A percentile compares a stretch with the other conserved stretches of the same genome.
These are phyloP conservation scores for Durotheca rogersii DNA, from an alignment of 495 filamentous ascomycete species.

Conservation along the genomic window DNA sequence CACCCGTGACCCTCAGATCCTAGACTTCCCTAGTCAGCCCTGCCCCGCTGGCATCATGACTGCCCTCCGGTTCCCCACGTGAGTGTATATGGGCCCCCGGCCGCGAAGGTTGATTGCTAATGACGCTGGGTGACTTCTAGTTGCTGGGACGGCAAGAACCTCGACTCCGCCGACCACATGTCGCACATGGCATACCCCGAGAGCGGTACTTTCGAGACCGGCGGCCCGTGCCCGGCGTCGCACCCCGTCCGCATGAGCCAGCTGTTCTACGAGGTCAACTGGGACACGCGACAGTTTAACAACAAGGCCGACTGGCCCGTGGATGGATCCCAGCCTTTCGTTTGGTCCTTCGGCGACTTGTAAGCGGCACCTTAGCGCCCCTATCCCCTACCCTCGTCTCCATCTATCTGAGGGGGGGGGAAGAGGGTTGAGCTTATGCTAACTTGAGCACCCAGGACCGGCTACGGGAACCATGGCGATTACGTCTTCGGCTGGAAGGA, in stretches of 20 bases:
- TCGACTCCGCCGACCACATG: conserved; percentile 38
- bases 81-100: no score
- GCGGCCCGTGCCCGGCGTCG: conserved; percentile 13
- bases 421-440: background rate
- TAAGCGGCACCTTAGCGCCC: conserved; percentile 1
- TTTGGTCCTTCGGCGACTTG: conserved; percentile 36
- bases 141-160: conserved; percentile 42
- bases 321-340: conserved; percentile 38
- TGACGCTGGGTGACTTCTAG: conserved; percentile 2
- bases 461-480: conserved; percentile 37
- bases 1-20: no score
- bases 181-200: conserved; percentile 34
- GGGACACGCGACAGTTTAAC: conserved; percentile 38
- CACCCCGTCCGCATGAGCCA: conserved; percentile 11
- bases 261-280: conserved; percentile 33
- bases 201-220: conserved; percentile 35
- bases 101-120: background rate
- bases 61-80: conserved; percentile 37
- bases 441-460: conserved; percentile 8
- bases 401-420: no score
- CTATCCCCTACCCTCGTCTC: background rate
- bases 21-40: conserved; percentile 10
- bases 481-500: conserved; percentile 41
- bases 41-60: conserved; percentile 32
- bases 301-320: conserved; percentile 36